Base-by-base conservation (phyloP, 495 filamentous ascomycete species). In the Neurospora africana region DNA sequence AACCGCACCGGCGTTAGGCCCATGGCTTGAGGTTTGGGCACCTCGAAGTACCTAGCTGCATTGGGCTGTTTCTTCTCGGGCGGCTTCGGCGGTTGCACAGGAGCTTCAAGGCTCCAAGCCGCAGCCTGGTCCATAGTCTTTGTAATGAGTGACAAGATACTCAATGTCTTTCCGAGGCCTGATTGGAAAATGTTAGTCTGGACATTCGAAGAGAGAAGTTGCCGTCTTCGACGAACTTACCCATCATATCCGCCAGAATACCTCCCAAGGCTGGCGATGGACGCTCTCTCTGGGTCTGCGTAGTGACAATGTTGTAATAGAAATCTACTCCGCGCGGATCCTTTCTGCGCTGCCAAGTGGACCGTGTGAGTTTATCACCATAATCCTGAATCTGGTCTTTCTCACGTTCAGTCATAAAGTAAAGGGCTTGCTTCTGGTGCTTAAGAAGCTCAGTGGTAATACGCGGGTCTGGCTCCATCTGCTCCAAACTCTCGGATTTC, bases 181-280 rank as follows among this genome's bases (percentile, higher is more conserved):
- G 39, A 40, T 38, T 38, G 37, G 1, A 4, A 11, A 38, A 1
- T 11, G 37, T 38, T 38, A 38, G 37, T 38, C 9, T 38, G 9
- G 11, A 38, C 9, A 11, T 10, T 11, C 2, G 37, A 38, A 38
- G 2, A 3, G 9, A 9, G 9, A 11, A 38, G 30, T 33, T 33
- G 30, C 30, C 30, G 4, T 33, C 43, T 44, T 27, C 0, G 4
- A 11, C 5, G 11, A 21, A 61, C 53, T 61, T 61, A 61, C 53
- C 95, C 95, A 99, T 99, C 91, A 97, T 93, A 78, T 99, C 95
- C 8, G 95, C 95, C 27, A 99, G 83, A 38, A 99, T 91, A n/a
- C 95, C 95, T 10, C 95, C 95, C 1, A 90, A 83, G 0, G 88
- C 86, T 72, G 93, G 88, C 0, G 87, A 83, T 1, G 95, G 95